Conservation (phyloP, 2,329 filamentous ascomycete genomes). For the Calycina herbarum region DNA sequence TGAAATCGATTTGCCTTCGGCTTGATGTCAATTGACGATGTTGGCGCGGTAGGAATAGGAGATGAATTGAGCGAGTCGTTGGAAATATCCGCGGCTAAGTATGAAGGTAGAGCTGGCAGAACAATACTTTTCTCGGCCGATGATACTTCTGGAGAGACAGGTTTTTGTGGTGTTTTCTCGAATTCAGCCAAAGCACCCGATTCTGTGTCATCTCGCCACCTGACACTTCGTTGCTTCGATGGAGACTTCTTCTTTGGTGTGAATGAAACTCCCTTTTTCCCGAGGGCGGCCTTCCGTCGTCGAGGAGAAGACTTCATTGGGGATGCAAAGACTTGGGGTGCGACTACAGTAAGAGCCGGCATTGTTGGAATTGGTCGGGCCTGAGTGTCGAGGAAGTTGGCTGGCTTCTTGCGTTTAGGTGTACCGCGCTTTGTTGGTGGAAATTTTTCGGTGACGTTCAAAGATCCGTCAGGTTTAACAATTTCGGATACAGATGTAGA, state of each 20-base stretch:
- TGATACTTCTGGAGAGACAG: slow-evolving; percentile 55
- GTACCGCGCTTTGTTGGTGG: slow-evolving; percentile 72
- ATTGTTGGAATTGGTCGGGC: slow-evolving; percentile 36
- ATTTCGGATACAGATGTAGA: slow-evolving; percentile 75
- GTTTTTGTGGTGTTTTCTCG: slow-evolving; percentile 81
- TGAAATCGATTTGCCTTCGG: slow-evolving; percentile 79
- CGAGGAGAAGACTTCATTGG: slow-evolving; percentile 79
- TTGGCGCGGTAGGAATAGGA: slow-evolving; percentile 55
- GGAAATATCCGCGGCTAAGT: slow-evolving; percentile 42
- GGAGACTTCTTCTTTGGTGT: slow-evolving; percentile 78
- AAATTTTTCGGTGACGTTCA: slow-evolving; percentile 61
- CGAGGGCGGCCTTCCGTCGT: slow-evolving; percentile 65
- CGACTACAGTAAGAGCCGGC: slow-evolving; percentile 40
- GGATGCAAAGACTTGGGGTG: slow-evolving; percentile 48
- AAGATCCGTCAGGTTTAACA: slow-evolving; percentile 81
- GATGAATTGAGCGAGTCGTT: slow-evolving; percentile 48
- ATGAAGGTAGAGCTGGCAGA: slow-evolving; percentile 54
- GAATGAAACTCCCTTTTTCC: slow-evolving; percentile 74
- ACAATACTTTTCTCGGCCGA: slow-evolving; percentile 48
- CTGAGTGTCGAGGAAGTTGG: slow-evolving; percentile 36
- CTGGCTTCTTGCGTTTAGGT: slow-evolving; percentile 68
- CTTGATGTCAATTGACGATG: slow-evolving; percentile 60
- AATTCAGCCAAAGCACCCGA: slow-evolving; percentile 86
- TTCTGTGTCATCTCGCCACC: slow-evolving; percentile 91
- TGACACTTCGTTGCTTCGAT: slow-evolving; percentile 68